phyloP scores from a whole-genome alignment of 1,139 yeast species.

The Protomyces gravidus region DNA sequence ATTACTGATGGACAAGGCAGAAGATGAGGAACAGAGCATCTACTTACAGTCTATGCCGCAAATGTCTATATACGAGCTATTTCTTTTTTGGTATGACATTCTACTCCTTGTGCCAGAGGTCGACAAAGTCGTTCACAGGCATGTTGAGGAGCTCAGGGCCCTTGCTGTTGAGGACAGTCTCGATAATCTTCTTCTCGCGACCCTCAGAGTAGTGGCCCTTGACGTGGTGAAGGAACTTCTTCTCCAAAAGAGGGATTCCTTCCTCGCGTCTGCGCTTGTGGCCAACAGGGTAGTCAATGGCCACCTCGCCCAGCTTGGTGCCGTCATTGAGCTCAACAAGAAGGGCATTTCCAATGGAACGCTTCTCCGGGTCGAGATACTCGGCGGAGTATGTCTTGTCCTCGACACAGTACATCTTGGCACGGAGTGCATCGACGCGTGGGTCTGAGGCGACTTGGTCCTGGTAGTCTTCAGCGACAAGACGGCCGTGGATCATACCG shows the following conservation, averaged over 20 bases:
- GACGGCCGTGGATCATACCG: constrained; percentile 52
- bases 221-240: constrained; percentile 41
- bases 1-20: no score
- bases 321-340: constrained; percentile 53
- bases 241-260: constrained; percentile 53
- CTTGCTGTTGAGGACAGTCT: constrained; percentile 26
- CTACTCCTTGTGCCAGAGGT: constrained; percentile 28
- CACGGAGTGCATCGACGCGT: constrained; percentile 51
- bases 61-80: no score
- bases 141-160: constrained; percentile 18
- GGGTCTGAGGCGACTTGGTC: constrained; percentile 53
- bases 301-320: constrained; percentile 50
- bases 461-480: constrained; percentile 55
- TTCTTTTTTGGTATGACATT: no score
- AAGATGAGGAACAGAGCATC: no score
- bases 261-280: constrained; percentile 56
- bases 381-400: constrained; percentile 49
- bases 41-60: no score
- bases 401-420: constrained; percentile 53
- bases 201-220: constrained; percentile 25
- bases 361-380: constrained; percentile 55
- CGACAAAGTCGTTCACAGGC: constrained; percentile 25
- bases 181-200: constrained; percentile 27
- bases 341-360: constrained; percentile 55
- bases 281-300: constrained; percentile 56